A percentile compares a stretch with the other conserved stretches of the same genome.
Evolutionary conservation across 2,329 filamentous ascomycete species (phyloP).

Genomic region (Curvularia lunata): DNA sequence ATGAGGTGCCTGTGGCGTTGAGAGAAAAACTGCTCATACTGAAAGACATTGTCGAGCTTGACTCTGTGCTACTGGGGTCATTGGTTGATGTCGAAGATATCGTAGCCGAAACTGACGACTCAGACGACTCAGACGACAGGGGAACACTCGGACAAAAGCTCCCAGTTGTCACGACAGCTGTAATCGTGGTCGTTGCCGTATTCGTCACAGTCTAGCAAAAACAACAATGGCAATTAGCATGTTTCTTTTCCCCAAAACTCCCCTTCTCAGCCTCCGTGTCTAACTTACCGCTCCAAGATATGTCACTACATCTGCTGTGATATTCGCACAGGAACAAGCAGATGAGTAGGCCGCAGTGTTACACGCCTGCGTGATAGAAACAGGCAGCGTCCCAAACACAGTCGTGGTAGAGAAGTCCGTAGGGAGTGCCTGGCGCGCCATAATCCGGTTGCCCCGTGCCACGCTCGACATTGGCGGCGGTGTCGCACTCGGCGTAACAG

Average conservation of each 20-base stretch:
- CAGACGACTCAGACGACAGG: constrained; percentile 2
- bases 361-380: constrained; percentile 32
- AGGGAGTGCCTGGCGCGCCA: constrained; percentile 18
- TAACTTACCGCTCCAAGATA: constrained; percentile 32
- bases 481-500: constrained; percentile 5
- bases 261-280: too few relatives aligned
- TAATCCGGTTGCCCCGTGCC: background rate
- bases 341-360: constrained; percentile 27
- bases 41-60: background rate
- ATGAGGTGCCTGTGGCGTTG: background rate
- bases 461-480: background rate
- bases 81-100: background rate
- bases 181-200: constrained; percentile 22
- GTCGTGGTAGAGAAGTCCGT: constrained; percentile 22
- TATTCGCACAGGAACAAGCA: constrained; percentile 35
- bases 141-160: constrained; percentile 12
- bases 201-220: constrained; percentile 19
- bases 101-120: constrained; percentile 1
- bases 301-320: constrained; percentile 25
- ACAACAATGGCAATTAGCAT: constrained; percentile 10
- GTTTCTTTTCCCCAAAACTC: background rate
- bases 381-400: constrained; percentile 29
- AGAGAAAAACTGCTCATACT: background rate
- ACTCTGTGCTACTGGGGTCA: constrained; percentile 1
- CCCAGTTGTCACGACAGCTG: constrained; percentile 15